These are phyloP conservation scores for Dioszegia aurantiaca DNA, from an alignment of 768 basidiomycete species.

Conservation along the genomic window DNA sequence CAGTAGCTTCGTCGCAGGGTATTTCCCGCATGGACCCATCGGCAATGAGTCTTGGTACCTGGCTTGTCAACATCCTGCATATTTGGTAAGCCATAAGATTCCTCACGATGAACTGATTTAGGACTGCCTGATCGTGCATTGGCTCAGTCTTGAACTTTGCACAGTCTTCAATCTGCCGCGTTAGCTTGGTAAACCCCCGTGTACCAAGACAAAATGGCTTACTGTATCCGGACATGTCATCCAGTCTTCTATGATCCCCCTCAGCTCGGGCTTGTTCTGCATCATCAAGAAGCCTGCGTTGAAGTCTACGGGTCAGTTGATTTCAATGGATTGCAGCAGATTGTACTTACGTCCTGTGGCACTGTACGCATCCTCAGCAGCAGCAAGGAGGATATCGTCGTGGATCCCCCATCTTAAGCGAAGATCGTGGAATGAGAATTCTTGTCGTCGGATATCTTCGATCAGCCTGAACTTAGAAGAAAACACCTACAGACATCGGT, in stretches of 20 bases:
- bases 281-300: constrained; percentile 9
- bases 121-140: constrained; percentile 1
- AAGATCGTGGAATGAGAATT: constrained; percentile 7
- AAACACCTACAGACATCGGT: background rate
- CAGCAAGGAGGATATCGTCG: constrained; percentile 6
- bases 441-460: constrained; percentile 4
- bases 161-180: background rate
- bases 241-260: background rate
- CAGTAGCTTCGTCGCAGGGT: constrained; percentile 9
- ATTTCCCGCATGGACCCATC: background rate
- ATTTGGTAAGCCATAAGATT: too few species aligned
- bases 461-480: background rate
- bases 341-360: background rate
- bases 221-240: constrained; percentile 4
- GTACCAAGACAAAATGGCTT: too few species aligned
- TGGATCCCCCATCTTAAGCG: constrained; percentile 4
- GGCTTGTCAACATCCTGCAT: background rate
- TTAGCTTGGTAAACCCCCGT: background rate
- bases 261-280: background rate
- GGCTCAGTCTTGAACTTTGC: background rate
- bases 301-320: constrained; percentile 1
- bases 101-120: constrained; percentile 1
- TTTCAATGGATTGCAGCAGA: background rate
- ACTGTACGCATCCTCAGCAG: constrained; percentile 6
- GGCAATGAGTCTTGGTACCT: constrained; percentile 7